phyloP scores from a whole-genome alignment of 176 grass and related monocot species.

The Avena atlantica region DNA sequence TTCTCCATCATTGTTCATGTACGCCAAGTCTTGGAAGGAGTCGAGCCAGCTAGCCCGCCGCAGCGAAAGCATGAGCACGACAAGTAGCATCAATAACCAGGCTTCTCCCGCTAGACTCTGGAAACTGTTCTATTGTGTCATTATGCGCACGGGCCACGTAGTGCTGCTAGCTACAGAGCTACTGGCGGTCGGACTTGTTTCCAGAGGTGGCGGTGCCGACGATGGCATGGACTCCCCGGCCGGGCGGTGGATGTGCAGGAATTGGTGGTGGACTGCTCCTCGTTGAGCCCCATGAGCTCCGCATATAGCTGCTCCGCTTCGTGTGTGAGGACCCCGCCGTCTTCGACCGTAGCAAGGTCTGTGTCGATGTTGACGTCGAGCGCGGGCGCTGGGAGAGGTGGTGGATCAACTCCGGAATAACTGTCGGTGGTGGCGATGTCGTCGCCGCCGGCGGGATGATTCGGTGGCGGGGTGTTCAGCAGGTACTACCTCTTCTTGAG shows the following conservation, averaged over 20 bases:
- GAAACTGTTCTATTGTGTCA: not conserved
- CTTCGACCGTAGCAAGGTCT: not conserved
- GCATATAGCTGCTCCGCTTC: slow-evolving; percentile 55
- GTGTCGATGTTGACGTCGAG: slow-evolving; percentile 12
- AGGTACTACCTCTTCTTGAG: slow-evolving; percentile 71
- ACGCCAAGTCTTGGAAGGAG: slow-evolving; percentile 42
- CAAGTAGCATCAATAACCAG: not conserved
- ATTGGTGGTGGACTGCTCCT: not conserved
- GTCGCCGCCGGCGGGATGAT: not conserved
- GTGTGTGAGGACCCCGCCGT: slow-evolving; percentile 26
- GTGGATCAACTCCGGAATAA: not conserved
- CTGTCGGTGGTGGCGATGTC: not conserved
- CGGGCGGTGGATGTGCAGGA: not conserved
- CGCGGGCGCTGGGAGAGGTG: not conserved
- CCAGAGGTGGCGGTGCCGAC: not conserved
- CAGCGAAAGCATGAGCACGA: slow-evolving; percentile 21
- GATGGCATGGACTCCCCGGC: not conserved
- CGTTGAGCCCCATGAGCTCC: slow-evolving; percentile 55
- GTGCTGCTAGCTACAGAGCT: not conserved
- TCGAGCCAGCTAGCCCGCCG: not conserved
- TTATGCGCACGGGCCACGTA: slow-evolving; percentile 27
- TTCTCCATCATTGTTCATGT: too few species aligned
- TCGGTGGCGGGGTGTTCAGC: not conserved
- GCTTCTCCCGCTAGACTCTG: slow-evolving; percentile 18
- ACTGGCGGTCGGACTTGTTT: slow-evolving; percentile 11